Percentiles rank a stretch among this genome's conserved stretches.
phyloP scores from a whole-genome alignment of 164 flowering plant genomes.

The Cinnamomum chago region DNA sequence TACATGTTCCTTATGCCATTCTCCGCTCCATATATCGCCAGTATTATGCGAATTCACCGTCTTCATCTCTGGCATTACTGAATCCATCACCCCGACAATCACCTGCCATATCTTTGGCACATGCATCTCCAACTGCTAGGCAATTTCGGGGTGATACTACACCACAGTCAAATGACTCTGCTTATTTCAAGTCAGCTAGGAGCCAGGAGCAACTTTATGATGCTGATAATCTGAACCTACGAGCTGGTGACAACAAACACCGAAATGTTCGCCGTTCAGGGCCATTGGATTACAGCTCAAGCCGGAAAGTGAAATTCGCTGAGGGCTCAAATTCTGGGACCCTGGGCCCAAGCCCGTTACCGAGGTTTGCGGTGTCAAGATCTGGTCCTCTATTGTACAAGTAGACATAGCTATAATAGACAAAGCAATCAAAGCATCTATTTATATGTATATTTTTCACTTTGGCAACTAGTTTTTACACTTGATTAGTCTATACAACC shows the following conservation, averaged over 20 bases:
- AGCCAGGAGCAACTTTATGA: conserved; percentile 54
- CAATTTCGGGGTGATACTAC: conserved; percentile 54
- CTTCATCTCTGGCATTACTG: conserved; percentile 50
- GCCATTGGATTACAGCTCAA: conserved; percentile 79
- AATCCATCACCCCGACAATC: conserved; percentile 72
- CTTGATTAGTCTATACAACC: too few species aligned
- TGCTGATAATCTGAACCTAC: conserved; percentile 33
- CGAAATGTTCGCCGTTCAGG: conserved; percentile 75
- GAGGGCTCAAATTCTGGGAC: conserved; percentile 82
- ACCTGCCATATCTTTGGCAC: conserved; percentile 57
- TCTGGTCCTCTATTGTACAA: conserved; percentile 91
- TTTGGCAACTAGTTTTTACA: too few species aligned
- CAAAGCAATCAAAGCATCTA: too few species aligned
- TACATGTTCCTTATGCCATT: conserved; percentile 76
- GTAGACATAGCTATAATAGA: conserved; percentile 21
- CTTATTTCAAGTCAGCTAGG: conserved; percentile 50
- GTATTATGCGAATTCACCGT: conserved; percentile 62
- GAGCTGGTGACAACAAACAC: conserved; percentile 37
- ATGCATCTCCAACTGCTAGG: conserved; percentile 59
- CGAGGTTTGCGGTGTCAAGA: conserved; percentile 92
- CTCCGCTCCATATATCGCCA: conserved; percentile 90
- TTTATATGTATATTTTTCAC: too few species aligned
- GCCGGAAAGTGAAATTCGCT: conserved; percentile 51
- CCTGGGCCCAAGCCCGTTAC: conserved; percentile 88
- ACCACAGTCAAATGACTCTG: conserved; percentile 55